These are phyloP conservation scores for Suillus hirtellus DNA, from an alignment of 768 basidiomycete species.

Conservation along the genomic window DNA sequence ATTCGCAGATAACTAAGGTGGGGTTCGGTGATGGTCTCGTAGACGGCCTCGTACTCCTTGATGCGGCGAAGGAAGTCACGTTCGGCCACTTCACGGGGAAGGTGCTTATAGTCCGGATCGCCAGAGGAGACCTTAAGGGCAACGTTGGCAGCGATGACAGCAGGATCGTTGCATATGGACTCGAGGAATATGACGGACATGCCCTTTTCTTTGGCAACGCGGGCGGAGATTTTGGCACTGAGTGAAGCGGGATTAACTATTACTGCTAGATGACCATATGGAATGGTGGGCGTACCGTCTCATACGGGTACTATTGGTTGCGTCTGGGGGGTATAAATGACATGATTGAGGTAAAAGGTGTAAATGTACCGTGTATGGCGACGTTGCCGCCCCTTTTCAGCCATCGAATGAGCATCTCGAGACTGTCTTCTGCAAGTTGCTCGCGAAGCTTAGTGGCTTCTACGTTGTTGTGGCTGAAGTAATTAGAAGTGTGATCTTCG, in stretches of 20 bases:
- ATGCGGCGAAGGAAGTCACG: constrained; percentile 91
- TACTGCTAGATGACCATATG: neutral
- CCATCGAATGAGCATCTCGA: constrained; percentile 96
- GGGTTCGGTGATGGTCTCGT: constrained; percentile 92
- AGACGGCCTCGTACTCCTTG: constrained; percentile 89
- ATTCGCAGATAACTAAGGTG: constrained; percentile 90
- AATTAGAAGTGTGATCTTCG: constrained; percentile 88
- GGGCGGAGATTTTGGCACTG: constrained; percentile 81
- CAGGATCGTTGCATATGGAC: constrained; percentile 92
- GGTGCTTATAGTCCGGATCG: constrained; percentile 96
- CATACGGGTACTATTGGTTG: constrained; percentile 85
- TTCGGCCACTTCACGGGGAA: constrained; percentile 81
- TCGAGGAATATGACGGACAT: constrained; percentile 92
- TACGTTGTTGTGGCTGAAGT: constrained; percentile 85
- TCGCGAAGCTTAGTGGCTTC: constrained; percentile 80
- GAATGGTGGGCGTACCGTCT: constrained; percentile 55
- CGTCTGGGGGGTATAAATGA: constrained; percentile 55
- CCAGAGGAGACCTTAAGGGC: constrained; percentile 94
- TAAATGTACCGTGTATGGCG: constrained; percentile 83
- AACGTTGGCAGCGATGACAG: constrained; percentile 92
- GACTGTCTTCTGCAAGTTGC: constrained; percentile 81
- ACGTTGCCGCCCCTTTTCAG: constrained; percentile 95
- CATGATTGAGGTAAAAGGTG: neutral
- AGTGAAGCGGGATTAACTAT: constrained; percentile 8
- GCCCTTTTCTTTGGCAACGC: constrained; percentile 84